Percentiles rank a stretch among this genome's conserved stretches.
These are phyloP conservation scores for Xylaria digitata DNA, from an alignment of 2,329 filamentous ascomycete species.

Conservation along the genomic window DNA sequence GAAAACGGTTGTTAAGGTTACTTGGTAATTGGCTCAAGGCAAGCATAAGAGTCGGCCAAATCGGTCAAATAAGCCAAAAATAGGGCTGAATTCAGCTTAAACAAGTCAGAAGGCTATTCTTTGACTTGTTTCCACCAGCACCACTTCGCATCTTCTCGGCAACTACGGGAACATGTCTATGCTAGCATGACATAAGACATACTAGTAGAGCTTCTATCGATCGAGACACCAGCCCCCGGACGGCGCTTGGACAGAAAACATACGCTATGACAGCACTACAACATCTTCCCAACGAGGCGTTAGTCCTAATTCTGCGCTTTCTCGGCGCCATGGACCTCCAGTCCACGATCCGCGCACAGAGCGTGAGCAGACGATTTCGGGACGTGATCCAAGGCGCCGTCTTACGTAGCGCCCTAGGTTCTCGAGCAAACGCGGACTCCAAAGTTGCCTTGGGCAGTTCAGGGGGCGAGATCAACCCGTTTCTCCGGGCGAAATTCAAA, in stretches of 20 bases:
- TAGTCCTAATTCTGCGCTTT: conserved; percentile 31
- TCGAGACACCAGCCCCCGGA: not conserved
- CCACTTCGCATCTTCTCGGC: not conserved
- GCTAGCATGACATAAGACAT: too few species aligned
- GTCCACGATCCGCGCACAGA: conserved; percentile 33
- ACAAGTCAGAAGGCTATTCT: too few species aligned
- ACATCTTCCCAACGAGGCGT: conserved; percentile 31
- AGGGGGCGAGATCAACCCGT: conserved; percentile 18
- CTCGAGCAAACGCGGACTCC: not conserved
- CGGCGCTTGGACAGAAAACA: not conserved
- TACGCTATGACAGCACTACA: conserved; percentile 31
- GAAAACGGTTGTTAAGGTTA: too few species aligned
- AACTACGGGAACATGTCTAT: not conserved
- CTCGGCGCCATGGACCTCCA: conserved; percentile 30
- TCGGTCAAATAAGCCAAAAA: too few species aligned
- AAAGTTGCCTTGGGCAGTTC: not conserved
- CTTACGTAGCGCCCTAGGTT: not conserved
- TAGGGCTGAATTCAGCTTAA: too few species aligned
- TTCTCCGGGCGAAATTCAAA: conserved; percentile 28
- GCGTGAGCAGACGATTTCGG: conserved; percentile 26
- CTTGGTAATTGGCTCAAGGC: too few species aligned
- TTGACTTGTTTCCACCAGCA: conserved; percentile 13
- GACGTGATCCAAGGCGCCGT: conserved; percentile 25
- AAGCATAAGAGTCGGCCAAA: too few species aligned
- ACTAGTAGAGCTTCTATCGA: not conserved